Evolutionary conservation across 495 filamentous ascomycete genomes (phyloP).

Genomic region (Aspergillus biplanus): DNA sequence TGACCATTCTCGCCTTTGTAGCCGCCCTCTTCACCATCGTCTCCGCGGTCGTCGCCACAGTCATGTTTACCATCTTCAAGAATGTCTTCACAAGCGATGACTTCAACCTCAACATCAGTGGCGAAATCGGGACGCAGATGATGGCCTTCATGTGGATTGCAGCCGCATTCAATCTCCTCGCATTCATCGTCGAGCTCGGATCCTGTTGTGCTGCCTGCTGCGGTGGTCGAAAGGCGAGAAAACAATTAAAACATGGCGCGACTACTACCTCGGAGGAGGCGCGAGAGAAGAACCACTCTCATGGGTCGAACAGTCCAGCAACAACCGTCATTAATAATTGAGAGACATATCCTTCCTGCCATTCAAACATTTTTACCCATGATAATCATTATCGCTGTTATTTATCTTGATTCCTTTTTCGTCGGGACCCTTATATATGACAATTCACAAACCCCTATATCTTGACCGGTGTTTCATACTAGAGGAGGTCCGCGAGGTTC

Average conservation of each 20-base stretch:
- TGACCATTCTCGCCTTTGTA: slow-evolving; percentile 63
- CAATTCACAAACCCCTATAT: no score
- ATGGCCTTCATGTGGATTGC: slow-evolving; percentile 91
- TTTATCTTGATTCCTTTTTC: no score
- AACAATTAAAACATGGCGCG: slow-evolving; percentile 34
- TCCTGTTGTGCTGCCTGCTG: slow-evolving; percentile 66
- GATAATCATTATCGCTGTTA: no score
- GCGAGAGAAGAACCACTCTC: slow-evolving; percentile 24
- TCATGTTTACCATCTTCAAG: slow-evolving; percentile 78
- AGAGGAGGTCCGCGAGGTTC: no score
- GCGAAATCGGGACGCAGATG: slow-evolving; percentile 72
- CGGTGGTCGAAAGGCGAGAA: slow-evolving; percentile 46
- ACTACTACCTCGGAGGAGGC: slow-evolving; percentile 17
- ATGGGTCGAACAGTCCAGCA: slow-evolving; percentile 16
- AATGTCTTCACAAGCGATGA: slow-evolving; percentile 65
- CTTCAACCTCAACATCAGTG: slow-evolving; percentile 73
- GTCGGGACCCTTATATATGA: no score
- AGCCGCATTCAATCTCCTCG: slow-evolving; percentile 63
- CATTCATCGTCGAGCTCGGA: slow-evolving; percentile 70
- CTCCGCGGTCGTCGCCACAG: slow-evolving; percentile 74
- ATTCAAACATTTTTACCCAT: no score
- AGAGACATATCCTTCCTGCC: no score
- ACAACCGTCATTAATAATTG: neutral
- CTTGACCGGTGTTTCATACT: no score
- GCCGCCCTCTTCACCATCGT: slow-evolving; percentile 67